Conservation (phyloP, 2,329 filamentous ascomycete species). For the Calonectria hawksworthii region DNA sequence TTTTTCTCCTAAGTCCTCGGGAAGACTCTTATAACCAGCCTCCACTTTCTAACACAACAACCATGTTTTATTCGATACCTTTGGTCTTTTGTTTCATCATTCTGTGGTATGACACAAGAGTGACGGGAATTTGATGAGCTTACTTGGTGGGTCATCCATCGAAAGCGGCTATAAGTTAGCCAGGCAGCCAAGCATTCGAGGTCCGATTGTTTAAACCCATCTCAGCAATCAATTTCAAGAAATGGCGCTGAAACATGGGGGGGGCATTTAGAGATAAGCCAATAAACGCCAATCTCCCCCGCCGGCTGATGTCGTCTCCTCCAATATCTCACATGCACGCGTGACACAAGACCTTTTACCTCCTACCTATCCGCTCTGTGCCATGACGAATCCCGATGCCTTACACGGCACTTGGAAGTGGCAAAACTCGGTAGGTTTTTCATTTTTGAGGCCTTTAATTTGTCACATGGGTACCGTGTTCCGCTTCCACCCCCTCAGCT, state of each 20-base stretch:
- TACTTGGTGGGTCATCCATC: neutral
- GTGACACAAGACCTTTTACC: slow-evolving; percentile 4
- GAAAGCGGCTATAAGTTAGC: neutral
- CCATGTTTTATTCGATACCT: neutral
- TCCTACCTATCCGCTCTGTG: neutral
- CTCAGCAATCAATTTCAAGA: neutral
- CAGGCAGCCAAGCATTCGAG: neutral
- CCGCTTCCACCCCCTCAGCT: neutral
- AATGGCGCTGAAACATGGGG: neutral
- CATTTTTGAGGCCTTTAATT: neutral
- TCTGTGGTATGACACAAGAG: neutral
- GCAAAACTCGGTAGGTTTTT: neutral
- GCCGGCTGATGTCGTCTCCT: neutral
- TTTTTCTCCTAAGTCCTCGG: neutral
- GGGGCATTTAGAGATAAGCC: neutral
- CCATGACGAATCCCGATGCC: neutral
- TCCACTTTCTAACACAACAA: no score
- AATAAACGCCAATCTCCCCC: neutral
- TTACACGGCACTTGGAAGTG: neutral
- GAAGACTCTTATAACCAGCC: neutral
- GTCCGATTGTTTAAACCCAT: neutral
- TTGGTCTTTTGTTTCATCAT: neutral
- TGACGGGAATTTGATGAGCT: neutral
- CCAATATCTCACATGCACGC: slow-evolving; percentile 3
- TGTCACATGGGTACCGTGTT: neutral